phyloP scores from a whole-genome alignment of 208 protist genomes.

The Leishmania mexicana region DNA sequence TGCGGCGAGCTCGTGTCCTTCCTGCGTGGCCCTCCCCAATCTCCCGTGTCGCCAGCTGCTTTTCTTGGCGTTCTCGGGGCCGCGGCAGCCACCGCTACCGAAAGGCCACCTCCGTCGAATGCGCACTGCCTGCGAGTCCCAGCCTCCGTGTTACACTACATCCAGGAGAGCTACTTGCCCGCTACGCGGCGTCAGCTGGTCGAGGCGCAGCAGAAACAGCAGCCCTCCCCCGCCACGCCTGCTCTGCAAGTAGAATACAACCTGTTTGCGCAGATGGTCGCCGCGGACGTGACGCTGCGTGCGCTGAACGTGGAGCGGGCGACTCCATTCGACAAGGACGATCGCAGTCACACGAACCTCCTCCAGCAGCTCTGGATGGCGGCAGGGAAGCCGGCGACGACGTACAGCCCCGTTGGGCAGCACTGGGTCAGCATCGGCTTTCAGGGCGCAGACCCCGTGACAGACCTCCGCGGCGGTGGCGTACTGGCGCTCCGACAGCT shows the following conservation, averaged over 20 bases:
- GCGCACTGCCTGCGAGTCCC: slow-evolving; percentile 40
- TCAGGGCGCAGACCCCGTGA: slow-evolving; percentile 86
- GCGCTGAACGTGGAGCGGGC: slow-evolving; percentile 60
- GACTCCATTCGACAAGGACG: slow-evolving; percentile 64
- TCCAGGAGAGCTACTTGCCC: slow-evolving; percentile 52
- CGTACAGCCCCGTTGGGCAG: slow-evolving; percentile 44
- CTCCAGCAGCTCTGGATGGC: slow-evolving; percentile 77
- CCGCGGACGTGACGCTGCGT: slow-evolving; percentile 43
- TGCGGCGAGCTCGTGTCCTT: slow-evolving; percentile 57
- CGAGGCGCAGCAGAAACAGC: slow-evolving; percentile 6
- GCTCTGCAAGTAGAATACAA: slow-evolving; percentile 30
- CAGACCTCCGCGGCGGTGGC: slow-evolving; percentile 88
- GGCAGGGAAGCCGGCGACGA: slow-evolving; percentile 33
- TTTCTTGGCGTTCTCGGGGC: slow-evolving; percentile 10
- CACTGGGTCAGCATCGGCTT: slow-evolving; percentile 87
- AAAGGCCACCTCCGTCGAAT: slow-evolving; percentile 40
- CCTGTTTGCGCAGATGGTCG: slow-evolving; percentile 59
- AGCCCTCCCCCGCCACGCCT: not conserved
- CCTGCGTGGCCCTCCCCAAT: slow-evolving; percentile 44
- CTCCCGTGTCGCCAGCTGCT: slow-evolving; percentile 11
- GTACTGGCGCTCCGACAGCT: slow-evolving; percentile 79
- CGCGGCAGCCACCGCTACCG: not conserved
- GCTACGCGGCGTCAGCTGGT: slow-evolving; percentile 19
- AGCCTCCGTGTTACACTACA: slow-evolving; percentile 41
- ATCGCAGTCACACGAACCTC: slow-evolving; percentile 54